Evolutionary conservation across 805 yeast species (phyloP).

Genomic region (Kazachstania kunashirensis): DNA sequence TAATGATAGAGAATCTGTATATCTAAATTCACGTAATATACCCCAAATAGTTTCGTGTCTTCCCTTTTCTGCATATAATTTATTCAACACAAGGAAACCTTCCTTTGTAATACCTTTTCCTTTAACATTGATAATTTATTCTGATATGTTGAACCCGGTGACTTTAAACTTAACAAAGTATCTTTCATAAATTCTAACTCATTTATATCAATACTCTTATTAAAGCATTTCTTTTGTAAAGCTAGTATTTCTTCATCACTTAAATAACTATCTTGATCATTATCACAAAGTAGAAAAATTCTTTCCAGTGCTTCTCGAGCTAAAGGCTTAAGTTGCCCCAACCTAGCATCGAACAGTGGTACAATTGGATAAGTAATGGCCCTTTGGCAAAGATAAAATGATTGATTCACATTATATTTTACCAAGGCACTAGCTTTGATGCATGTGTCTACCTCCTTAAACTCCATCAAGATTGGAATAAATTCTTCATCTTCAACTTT

Average conservation of each 20-base stretch:
- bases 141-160: constrained; percentile 17
- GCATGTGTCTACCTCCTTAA: constrained; percentile 89
- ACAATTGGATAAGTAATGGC: constrained; percentile 90
- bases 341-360: constrained; percentile 88
- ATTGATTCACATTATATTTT: constrained; percentile 76
- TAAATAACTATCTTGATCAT: constrained; percentile 80
- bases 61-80: constrained; percentile 79
- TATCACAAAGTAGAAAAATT: constrained; percentile 76
- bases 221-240: constrained; percentile 70
- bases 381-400: constrained; percentile 81
- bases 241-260: constrained; percentile 59
- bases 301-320: constrained; percentile 70
- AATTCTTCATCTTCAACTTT: constrained; percentile 65
- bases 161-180: constrained; percentile 16
- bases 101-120: constrained; percentile 53
- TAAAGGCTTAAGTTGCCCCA: constrained; percentile 67
- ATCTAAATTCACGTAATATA: constrained; percentile 74
- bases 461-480: constrained; percentile 76
- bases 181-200: constrained; percentile 39
- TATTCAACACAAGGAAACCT: constrained; percentile 72
- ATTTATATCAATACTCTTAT: constrained; percentile 41
- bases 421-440: constrained; percentile 78
- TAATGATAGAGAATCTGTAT: constrained; percentile 83
- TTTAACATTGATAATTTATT: constrained; percentile 24
- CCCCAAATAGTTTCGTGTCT: constrained; percentile 98